Conservation (phyloP, 1,139 yeast species). For the Saccharomyces uvarum region DNA sequence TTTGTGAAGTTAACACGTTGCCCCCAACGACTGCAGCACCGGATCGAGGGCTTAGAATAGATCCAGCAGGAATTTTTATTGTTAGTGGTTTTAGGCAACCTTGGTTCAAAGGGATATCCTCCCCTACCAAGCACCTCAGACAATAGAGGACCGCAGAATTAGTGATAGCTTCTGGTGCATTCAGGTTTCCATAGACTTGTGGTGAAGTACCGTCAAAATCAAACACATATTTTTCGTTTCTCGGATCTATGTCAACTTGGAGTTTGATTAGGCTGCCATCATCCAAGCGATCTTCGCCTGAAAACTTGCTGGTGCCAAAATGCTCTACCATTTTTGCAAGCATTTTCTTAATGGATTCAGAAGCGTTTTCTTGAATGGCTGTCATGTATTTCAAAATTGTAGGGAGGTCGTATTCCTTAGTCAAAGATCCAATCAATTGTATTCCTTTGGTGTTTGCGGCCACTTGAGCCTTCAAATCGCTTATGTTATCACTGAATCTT, state of each 20-base stretch:
- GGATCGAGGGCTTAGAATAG: constrained; percentile 59
- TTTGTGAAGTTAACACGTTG: constrained; percentile 79
- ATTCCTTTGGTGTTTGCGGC: constrained; percentile 45
- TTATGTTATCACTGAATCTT: constrained; percentile 40
- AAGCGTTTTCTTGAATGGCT: constrained; percentile 41
- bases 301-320: constrained; percentile 23
- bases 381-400: constrained; percentile 39
- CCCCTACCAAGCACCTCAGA: constrained; percentile 62
- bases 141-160: constrained; percentile 77
- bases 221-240: constrained; percentile 35
- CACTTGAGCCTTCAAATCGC: constrained; percentile 44
- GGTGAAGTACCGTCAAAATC: constrained; percentile 48
- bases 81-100: constrained; percentile 72
- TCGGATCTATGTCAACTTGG: constrained; percentile 36
- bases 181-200: constrained; percentile 53
- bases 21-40: constrained; percentile 89
- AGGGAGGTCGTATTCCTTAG: constrained; percentile 34
- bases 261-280: constrained; percentile 41
- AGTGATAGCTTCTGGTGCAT: constrained; percentile 67
- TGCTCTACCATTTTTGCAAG: constrained; percentile 30
- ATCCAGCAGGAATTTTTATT: constrained; percentile 58
- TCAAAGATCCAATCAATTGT: constrained; percentile 34
- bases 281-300: constrained; percentile 39
- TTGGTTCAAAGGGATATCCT: constrained; percentile 76
- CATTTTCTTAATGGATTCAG: constrained; percentile 35